Percentiles rank a stretch among this genome's conserved stretches.
Conservation (phyloP, 306 rosid species). For the Castanea crenata region DNA sequence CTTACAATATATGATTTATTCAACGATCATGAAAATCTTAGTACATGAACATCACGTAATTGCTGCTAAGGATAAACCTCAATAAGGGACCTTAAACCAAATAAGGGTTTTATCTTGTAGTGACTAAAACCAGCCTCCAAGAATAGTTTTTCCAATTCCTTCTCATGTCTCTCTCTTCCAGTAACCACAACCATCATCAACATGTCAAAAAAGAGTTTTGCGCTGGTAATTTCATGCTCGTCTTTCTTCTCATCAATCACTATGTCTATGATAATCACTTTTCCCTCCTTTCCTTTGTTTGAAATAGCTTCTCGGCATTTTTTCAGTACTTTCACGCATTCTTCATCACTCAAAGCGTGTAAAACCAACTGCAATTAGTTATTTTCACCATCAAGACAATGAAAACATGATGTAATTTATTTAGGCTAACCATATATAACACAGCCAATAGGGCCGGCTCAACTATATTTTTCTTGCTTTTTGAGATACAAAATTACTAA, state of each 20-base stretch:
- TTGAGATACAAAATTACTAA: too few relatives aligned
- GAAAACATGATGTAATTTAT: neutral
- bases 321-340: conserved; percentile 42
- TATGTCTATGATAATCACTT: conserved; percentile 52
- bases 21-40: neutral
- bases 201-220: conserved; percentile 43
- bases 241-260: conserved; percentile 33
- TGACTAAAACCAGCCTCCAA: conserved; percentile 45
- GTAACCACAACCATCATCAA: conserved; percentile 36
- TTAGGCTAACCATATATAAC: neutral
- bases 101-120: conserved; percentile 33
- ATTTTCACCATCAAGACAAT: neutral
- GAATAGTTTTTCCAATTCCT: conserved; percentile 54
- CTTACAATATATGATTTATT: neutral
- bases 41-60: neutral
- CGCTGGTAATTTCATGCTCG: conserved; percentile 21
- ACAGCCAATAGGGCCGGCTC: neutral
- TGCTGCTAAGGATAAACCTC: conserved; percentile 40
- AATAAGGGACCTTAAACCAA: conserved; percentile 51
- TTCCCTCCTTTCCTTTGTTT: conserved; percentile 36
- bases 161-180: conserved; percentile 50
- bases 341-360: conserved; percentile 41
- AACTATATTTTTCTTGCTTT: too few relatives aligned
- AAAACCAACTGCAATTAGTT: conserved; percentile 32
- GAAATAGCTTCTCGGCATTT: conserved; percentile 49